A percentile compares a stretch with the other conserved stretches of the same genome.
Evolutionary conservation across 306 rosid species (phyloP).

Genomic region (Mimosa pudica): DNA sequence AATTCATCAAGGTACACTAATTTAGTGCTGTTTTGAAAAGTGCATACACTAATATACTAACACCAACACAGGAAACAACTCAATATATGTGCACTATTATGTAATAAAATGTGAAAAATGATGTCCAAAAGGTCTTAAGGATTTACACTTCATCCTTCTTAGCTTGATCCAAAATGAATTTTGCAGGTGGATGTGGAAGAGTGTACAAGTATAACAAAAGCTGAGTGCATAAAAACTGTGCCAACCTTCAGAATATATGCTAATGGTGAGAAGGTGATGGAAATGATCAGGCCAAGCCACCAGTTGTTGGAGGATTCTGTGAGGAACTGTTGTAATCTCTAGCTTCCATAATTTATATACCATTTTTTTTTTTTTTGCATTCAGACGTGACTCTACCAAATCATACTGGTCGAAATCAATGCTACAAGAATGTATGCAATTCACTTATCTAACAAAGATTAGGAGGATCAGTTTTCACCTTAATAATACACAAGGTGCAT

Average conservation of each 20-base stretch:
- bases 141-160: neutral
- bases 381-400: conserved; percentile 18
- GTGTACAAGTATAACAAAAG: conserved; percentile 48
- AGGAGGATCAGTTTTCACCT: conserved; percentile 53
- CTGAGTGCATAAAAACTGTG: conserved; percentile 54
- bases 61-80: neutral
- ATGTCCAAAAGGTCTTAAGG: neutral
- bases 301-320: conserved; percentile 73
- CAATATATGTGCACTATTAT: neutral
- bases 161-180: neutral
- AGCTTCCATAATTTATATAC: conserved; percentile 37
- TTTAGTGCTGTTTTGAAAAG: neutral
- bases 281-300: conserved; percentile 73
- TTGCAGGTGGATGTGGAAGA: conserved; percentile 68
- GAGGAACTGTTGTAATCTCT: conserved; percentile 52
- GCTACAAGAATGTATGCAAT: conserved; percentile 42
- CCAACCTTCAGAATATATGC: conserved; percentile 81
- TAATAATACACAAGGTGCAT: conserved; percentile 51
- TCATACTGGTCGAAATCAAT: conserved; percentile 36
- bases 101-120: neutral
- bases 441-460: neutral
- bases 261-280: conserved; percentile 83
- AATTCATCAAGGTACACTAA: conserved; percentile 54
- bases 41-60: neutral
- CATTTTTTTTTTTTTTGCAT: conserved; percentile 26